Base-by-base conservation (phyloP, 148 eudicot genomes). In the Persicaria maculosa region DNA sequence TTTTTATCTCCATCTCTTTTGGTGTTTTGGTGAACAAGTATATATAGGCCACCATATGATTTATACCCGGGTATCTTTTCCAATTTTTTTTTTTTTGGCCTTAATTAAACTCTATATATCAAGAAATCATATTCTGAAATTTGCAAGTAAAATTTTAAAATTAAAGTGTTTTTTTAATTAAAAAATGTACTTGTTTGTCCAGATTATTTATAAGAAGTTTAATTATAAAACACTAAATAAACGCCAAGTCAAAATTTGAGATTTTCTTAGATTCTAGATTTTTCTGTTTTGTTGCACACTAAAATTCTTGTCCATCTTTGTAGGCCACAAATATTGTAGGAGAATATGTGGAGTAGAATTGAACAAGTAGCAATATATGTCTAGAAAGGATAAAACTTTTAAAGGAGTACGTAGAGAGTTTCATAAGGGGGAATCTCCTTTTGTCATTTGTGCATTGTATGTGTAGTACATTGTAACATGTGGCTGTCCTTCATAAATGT, bases 341-440 rank as follows among this genome's bases (percentile, higher is more conserved):
- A 11, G 14, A 11, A 65, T 65, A 6, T 65, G 70, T 65, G 70
- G 70, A 65, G 47, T 40, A 15, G 17, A 40, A 65, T 65, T 65
- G 43, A 65, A 65, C 70, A 65, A 40, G 70, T 65, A 65, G 70
- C 47, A 65, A 62, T 11, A 6, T 10, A 62, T 31, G 40, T 31
- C 16, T 2, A 62, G 31, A 62, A 25, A 22, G 65, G 65, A 59
- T 59, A 59, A 59, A 20, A 2, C 40, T 31, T 31, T 31, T 31
- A 7, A 9, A 59, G 43, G 10, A 14, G 40, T 61, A 7, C 9
- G 40, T 31, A 48, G 1, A 48, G 12, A 48, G 9, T 0, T 25
- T 25, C 14, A 64, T 4, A 36, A 17, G 31, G 9, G 64, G 45
- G 68, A 36, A 64, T 36, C 4, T 64, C 45, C 45, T 64, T 31